Conservation (phyloP, 768 basidiomycete genomes). For the Clitopilus hobsonii region DNA sequence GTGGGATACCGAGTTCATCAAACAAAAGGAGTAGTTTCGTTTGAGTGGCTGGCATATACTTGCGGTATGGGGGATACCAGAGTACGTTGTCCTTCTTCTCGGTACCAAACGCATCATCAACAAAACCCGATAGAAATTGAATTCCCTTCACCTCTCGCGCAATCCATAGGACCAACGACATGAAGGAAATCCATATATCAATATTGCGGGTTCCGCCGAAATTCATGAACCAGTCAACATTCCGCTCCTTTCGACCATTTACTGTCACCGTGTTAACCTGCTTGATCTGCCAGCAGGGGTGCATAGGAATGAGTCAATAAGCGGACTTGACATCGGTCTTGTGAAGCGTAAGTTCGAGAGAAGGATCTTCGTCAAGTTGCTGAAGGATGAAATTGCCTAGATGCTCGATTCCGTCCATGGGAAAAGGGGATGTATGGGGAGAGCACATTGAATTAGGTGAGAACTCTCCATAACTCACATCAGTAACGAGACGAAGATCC, state of each 20-base stretch:
- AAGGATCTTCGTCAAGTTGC: constrained; percentile 33
- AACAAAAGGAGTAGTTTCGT: constrained; percentile 27
- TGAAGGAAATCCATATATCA: constrained; percentile 22
- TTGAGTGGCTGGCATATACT: constrained; percentile 23
- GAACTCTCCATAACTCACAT: background rate
- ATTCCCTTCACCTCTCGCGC: constrained; percentile 16
- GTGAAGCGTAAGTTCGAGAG: constrained; percentile 20
- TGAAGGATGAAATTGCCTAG: constrained; percentile 10
- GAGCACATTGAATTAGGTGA: background rate
- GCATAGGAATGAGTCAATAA: constrained; percentile 28
- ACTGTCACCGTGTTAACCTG: constrained; percentile 23
- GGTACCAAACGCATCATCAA: constrained; percentile 26
- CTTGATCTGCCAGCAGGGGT: constrained; percentile 35
- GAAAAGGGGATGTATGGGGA: background rate
- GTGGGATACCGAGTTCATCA: constrained; percentile 35
- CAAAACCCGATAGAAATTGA: constrained; percentile 19
- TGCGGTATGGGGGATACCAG: constrained; percentile 25
- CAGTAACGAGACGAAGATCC: background rate
- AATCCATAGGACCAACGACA: constrained; percentile 30
- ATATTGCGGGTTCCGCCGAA: constrained; percentile 20
- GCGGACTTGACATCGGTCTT: constrained; percentile 35
- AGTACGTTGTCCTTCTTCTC: constrained; percentile 13
- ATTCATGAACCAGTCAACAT: constrained; percentile 18
- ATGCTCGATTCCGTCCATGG: background rate
- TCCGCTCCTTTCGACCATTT: constrained; percentile 14